A percentile compares a stretch with the other conserved stretches of the same genome.
These are phyloP conservation scores for Sugiyamaella floridensis DNA, from an alignment of 805 yeast species.

Conservation along the genomic window DNA sequence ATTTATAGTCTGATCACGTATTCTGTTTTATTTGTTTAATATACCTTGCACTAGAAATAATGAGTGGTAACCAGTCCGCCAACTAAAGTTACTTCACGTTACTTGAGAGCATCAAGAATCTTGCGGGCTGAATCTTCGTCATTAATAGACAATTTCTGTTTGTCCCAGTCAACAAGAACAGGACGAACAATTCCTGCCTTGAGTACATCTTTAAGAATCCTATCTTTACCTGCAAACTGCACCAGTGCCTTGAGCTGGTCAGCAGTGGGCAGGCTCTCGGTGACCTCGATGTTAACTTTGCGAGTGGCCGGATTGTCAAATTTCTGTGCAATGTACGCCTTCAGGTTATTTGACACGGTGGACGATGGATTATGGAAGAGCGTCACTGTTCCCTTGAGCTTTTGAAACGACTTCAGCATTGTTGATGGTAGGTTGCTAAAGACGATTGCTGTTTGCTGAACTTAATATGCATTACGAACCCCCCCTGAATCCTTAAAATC, in stretches of 20 bases:
- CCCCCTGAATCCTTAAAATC: too few relatives aligned
- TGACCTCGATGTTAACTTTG: conserved; percentile 27
- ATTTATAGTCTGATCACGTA: conserved; percentile 7
- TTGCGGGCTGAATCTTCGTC: conserved; percentile 37
- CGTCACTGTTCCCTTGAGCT: conserved; percentile 25
- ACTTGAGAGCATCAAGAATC: conserved; percentile 32
- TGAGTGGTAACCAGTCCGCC: background rate
- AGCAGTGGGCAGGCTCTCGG: conserved; percentile 27
- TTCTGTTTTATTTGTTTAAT: conserved; percentile 4
- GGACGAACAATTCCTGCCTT: conserved; percentile 34
- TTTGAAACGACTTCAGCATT: conserved; percentile 28
- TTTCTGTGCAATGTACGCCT: conserved; percentile 13
- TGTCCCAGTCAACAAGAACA: conserved; percentile 57
- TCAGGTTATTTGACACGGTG: conserved; percentile 16
- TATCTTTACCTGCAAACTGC: conserved; percentile 10
- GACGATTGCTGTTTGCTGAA: background rate
- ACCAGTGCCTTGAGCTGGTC: conserved; percentile 22
- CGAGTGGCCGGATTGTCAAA: conserved; percentile 18
- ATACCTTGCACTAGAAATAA: background rate
- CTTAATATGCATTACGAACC: too few relatives aligned
- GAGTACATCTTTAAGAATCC: conserved; percentile 4
- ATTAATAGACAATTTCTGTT: conserved; percentile 47
- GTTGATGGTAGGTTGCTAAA: background rate
- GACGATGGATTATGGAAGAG: conserved; percentile 25
- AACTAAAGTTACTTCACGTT: background rate